These are phyloP conservation scores for Conringia planisiliqua DNA, from an alignment of 345 rosid genomes.

Conservation along the genomic window DNA sequence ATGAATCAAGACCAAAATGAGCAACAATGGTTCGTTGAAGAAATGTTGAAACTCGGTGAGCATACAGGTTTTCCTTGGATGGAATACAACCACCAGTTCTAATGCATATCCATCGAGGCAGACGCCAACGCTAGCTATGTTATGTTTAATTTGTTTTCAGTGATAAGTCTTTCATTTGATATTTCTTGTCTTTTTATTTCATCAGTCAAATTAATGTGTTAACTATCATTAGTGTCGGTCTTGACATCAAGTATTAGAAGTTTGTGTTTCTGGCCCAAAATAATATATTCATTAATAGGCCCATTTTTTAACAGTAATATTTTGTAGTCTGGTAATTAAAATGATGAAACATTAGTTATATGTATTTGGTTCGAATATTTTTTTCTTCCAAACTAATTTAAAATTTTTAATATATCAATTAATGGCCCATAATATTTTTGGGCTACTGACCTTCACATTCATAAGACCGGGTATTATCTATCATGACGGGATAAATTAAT, in stretches of 20 bases:
- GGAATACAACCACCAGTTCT: background rate
- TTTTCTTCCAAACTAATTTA: too few relatives aligned
- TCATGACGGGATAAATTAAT: background rate
- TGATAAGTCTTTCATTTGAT: background rate
- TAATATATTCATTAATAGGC: too few relatives aligned
- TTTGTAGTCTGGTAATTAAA: too few relatives aligned
- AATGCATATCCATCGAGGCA: background rate
- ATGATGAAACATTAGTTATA: too few relatives aligned
- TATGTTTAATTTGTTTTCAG: background rate
- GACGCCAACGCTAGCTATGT: background rate
- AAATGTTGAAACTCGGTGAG: background rate
- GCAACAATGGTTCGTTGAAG: background rate
- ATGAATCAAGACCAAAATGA: background rate
- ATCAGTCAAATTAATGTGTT: background rate
- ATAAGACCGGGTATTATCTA: background rate
- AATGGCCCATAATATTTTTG: too few relatives aligned
- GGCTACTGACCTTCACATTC: too few relatives aligned
- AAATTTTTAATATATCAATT: too few relatives aligned
- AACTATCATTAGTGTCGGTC: too few relatives aligned
- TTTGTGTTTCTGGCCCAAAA: too few relatives aligned
- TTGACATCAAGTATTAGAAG: too few relatives aligned
- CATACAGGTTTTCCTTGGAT: constrained; percentile 13
- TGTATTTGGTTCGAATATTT: too few relatives aligned
- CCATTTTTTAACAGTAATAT: too few relatives aligned
- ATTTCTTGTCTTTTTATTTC: background rate